Evolutionary conservation across 371 early-diverging fungal genomes (phyloP), one percentile per base, ranked within the genome.

Genomic region (Parasitella parasitica): DNA sequence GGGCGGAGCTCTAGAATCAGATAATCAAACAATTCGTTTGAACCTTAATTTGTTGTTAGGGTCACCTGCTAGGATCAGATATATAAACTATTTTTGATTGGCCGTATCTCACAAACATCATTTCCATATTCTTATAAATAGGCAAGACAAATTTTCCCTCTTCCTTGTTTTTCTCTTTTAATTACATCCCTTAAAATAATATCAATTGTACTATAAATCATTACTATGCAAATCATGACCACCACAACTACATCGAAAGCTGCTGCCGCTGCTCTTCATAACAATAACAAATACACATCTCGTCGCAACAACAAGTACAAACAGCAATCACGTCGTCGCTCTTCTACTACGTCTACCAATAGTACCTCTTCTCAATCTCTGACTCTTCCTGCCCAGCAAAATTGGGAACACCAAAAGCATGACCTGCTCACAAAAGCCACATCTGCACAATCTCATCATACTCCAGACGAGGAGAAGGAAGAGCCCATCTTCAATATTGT

Each of bases 11-110:
- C 52, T 59, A 64, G 60, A 64, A 68, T 68, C 69, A 56, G 69
- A 68, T 68, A 68, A 68, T 68, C 61, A 63, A 50, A 50, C 26
- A 65, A 18, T 35, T 37, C 43, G 16, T 20, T 58, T 37, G 26
- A 57, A 62, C 58, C 37, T 63, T 58, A 50, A 48, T 54, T 41
- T 60, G 36, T 50, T 41, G 35, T 54, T 34, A 35, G 36, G 34
- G 59, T 64, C 69, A 68, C 64, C 55, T 54, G 55, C 35, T 18
- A 65, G 41, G 59, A 69, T 69, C 70, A 65, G 70, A 69, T 69
- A 65, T 61, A 57, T n/a, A 32, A 18, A 54, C 30, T 11, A 16
- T 13, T 28, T 58, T 27, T 69, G 27, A 69, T 69, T 69, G 70
- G 70, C 49, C 24, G 26, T 48, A 57, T 39, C 37, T 6, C 2